Evolutionary conservation across 2,329 filamentous ascomycete species (phyloP), one percentile per base, ranked within the genome.

Genomic region (Aspergillus intermedius): DNA sequence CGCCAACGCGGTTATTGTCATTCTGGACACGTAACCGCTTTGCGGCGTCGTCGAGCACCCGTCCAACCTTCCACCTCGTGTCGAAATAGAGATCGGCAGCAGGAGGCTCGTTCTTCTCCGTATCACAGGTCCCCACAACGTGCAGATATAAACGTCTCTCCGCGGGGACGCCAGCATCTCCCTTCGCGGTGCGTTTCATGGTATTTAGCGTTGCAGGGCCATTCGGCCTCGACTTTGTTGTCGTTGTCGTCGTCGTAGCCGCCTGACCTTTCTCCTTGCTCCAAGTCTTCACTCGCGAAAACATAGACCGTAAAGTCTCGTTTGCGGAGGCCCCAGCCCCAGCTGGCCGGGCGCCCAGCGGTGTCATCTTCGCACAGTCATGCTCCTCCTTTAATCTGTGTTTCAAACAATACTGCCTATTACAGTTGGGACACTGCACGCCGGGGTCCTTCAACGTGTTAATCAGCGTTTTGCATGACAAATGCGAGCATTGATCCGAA

Each of bases 141-240:
- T 87, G 84, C 1, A 98, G 64, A 64, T 97, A 97, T 1, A 98
- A 72, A n/a, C 93, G 76, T 73, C 94, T 95, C 55, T 95, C 89
- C 0, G 76, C 68, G 0, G 89, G 77, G 0, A 96, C 70, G 60
- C 89, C 91, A 8, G 83, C 82, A 55, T 97, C 91, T 1, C 94
- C 94, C 72, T 95, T 96, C 2, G 93, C 91, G 0, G 80, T 83
- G 65, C 86, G 86, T 73, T 95, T 96, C 39, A 98, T 74, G 8
- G 79, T 81, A 54, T 89, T 89, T 5, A 91, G 79, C 44, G 83
- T 81, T 0, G 86, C 79, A 0, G 84, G 78, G 28, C 59, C 62
- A 49, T 60, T 61, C 7, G 60, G 54, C 44, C 60, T 83, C 15
- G 82, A 75, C 57, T 84, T 83, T 1, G 84, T 79, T 12, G 86